phyloP scores from a whole-genome alignment of 2,329 filamentous ascomycete genomes.

The Emmonsiellopsis sp. region DNA sequence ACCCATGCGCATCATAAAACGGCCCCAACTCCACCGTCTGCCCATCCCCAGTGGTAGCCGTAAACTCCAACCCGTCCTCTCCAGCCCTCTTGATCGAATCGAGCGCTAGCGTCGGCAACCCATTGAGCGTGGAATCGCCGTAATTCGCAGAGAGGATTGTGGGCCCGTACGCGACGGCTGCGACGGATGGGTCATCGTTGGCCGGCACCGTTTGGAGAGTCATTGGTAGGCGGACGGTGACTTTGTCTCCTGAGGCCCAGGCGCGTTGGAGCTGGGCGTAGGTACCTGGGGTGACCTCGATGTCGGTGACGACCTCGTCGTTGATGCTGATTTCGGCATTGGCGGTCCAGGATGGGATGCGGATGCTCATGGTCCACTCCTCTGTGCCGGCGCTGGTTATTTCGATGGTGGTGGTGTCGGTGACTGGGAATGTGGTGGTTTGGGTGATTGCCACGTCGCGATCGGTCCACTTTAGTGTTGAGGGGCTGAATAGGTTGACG shows the following conservation, averaged over 20 bases:
- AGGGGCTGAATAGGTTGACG: constrained; percentile 43
- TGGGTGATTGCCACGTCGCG: constrained; percentile 34
- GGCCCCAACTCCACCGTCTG: constrained; percentile 5
- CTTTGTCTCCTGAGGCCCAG: constrained; percentile 37
- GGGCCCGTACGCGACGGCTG: constrained; percentile 40
- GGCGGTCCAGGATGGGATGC: constrained; percentile 40
- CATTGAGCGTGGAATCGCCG: not conserved
- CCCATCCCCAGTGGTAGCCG: constrained; percentile 1
- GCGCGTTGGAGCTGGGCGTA: constrained; percentile 34
- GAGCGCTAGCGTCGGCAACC: not conserved
- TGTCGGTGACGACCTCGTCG: constrained; percentile 19
- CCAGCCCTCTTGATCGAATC: not conserved
- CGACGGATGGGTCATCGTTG: constrained; percentile 38
- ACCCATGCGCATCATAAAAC: constrained; percentile 11
- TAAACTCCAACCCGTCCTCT: constrained; percentile 3
- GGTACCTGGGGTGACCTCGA: constrained; percentile 24
- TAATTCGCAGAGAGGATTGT: constrained; percentile 24
- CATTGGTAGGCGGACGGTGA: constrained; percentile 40
- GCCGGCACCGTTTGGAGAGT: constrained; percentile 33
- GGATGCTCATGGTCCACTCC: constrained; percentile 30
- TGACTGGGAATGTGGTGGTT: constrained; percentile 34
- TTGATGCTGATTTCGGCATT: constrained; percentile 35
- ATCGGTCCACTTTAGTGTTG: constrained; percentile 36
- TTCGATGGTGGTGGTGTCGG: constrained; percentile 31
- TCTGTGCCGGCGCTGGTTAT: constrained; percentile 26